Conservation (phyloP, 495 filamentous ascomycete species). For the Astrocystis sublimbata region DNA sequence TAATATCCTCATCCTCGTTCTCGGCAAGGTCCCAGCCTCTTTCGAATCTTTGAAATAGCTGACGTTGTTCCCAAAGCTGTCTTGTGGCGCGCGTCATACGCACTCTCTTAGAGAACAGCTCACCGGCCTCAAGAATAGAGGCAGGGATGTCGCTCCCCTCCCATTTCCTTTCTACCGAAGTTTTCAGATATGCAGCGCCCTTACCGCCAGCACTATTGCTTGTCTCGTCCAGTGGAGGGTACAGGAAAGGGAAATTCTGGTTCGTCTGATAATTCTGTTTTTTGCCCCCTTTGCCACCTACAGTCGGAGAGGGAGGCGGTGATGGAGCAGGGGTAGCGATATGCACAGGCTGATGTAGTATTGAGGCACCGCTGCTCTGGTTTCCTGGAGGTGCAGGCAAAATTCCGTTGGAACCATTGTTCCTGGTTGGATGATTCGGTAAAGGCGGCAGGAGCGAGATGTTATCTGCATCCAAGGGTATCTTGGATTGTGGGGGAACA, state of each 20-base stretch:
- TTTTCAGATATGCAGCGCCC: constrained; percentile 69
- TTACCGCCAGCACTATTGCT: constrained; percentile 88
- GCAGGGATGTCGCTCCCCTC: constrained; percentile 87
- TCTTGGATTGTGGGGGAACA: constrained; percentile 77
- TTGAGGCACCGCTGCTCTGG: constrained; percentile 69
- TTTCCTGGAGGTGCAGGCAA: constrained; percentile 46
- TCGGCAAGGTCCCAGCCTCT: constrained; percentile 71
- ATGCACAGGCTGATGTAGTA: constrained; percentile 93
- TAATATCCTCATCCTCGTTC: constrained; percentile 46
- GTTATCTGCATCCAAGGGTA: constrained; percentile 86
- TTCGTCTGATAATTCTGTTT: constrained; percentile 99
- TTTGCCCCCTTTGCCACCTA: constrained; percentile 90
- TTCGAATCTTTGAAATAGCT: constrained; percentile 86
- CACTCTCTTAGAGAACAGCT: constrained; percentile 84
- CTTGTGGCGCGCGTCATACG: constrained; percentile 86
- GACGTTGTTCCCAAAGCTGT: constrained; percentile 92
- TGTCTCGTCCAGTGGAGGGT: constrained; percentile 81
- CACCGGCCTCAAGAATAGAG: constrained; percentile 93
- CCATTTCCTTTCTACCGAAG: constrained; percentile 78
- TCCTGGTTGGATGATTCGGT: constrained; percentile 65
- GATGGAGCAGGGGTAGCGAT: constrained; percentile 98
- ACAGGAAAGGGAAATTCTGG: constrained; percentile 97
- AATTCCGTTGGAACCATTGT: constrained; percentile 49
- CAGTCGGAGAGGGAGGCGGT: constrained; percentile 87
- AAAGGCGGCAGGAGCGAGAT: constrained; percentile 87